These are phyloP conservation scores for Plasmodium gonderi DNA, from an alignment of 169 alveolate genomes.

Conservation along the genomic window DNA sequence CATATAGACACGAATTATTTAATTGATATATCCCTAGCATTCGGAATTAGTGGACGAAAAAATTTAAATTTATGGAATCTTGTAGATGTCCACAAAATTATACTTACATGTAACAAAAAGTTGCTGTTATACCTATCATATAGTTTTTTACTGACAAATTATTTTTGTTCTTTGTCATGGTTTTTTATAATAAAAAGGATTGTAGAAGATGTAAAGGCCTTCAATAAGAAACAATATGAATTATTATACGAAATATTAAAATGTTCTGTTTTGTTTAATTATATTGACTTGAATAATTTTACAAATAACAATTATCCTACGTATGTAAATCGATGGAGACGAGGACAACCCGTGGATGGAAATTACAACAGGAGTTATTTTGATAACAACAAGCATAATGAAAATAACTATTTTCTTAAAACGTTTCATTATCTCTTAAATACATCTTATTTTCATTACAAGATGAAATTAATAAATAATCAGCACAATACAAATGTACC, in stretches of 20 bases:
- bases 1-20: constrained; percentile 25
- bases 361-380: background rate
- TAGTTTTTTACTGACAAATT: constrained; percentile 67
- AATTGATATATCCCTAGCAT: constrained; percentile 51
- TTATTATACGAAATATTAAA: constrained; percentile 65
- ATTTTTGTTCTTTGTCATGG: constrained; percentile 47
- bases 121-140: constrained; percentile 63
- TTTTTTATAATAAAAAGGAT: constrained; percentile 67
- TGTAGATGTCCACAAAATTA: constrained; percentile 47
- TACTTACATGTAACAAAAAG: constrained; percentile 54
- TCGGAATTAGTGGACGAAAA: constrained; percentile 62
- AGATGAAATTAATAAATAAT: constrained; percentile 57
- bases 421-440: constrained; percentile 48
- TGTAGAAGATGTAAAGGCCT: constrained; percentile 60
- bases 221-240: constrained; percentile 68
- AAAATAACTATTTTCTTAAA: constrained; percentile 33
- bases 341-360: background rate
- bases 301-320: background rate
- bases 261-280: constrained; percentile 46
- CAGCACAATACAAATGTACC: constrained; percentile 62
- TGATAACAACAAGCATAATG: background rate
- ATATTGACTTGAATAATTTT: constrained; percentile 61
- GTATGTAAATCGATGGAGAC: background rate
- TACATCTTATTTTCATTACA: constrained; percentile 62
- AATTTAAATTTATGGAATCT: constrained; percentile 52